Base-by-base conservation (phyloP, 2,329 filamentous ascomycete species). In the Hymenoscyphus infarciens region DNA sequence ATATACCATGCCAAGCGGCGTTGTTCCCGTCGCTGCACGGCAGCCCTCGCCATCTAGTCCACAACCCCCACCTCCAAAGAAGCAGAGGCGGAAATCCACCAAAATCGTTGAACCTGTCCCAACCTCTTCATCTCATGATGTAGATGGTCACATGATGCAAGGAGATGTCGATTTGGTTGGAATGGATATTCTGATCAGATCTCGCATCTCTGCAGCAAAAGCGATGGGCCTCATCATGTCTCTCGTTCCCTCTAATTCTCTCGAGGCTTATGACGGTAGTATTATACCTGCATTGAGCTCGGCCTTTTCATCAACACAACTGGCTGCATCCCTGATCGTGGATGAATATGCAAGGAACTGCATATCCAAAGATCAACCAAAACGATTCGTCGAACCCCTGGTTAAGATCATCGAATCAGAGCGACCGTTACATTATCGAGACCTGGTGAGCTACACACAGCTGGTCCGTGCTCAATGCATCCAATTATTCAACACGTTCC, bases 101-200 rank as follows among this genome's bases (percentile, higher is more conserved):
- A 96, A 96, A 79, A 78, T 84, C 22, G 91, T 95, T 61, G 89
- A 93, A 31, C 77, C 83, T 8, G 79, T 83, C 1, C 78, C 84
- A 1, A 77, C 83, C 3, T 83, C 79, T n/a, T 80, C 89, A n/a
- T 85, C 89, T 1, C 95, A 99, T 76, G 97, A 99, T 75, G 92
- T 99, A 19, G 95, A 99, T 74, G 95, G 93, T 10, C 93, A 96
- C 69, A 97, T 99, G 89, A 92, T 99, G 80, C 91, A 94, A 74
- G 95, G 96, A 59, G 96, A 99, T 71, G 88, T 98, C 56, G 96
- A 99, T 73, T 82, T 99, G 52, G 93, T 99, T 29, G 93, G 95
- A 35, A 85, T 90, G 71, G 95, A 99, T 64, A 88, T 88, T 6
- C 85, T 99, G 75, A 86, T 98, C 57, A 87, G 94, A 65, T 97